These are phyloP conservation scores for Anacardium occidentale DNA, from an alignment of 345 rosid genomes.

Conservation along the genomic window DNA sequence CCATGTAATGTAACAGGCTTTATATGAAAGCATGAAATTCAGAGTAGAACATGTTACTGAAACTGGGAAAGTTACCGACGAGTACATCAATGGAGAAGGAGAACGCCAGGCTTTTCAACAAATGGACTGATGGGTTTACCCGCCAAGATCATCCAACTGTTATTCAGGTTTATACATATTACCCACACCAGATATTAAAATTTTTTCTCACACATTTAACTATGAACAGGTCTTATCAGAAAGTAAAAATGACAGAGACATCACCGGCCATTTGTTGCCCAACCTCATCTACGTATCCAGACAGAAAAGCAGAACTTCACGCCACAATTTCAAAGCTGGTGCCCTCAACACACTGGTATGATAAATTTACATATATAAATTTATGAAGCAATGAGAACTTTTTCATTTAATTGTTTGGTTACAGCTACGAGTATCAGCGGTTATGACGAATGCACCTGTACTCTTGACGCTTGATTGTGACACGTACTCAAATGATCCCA, in stretches of 20 bases:
- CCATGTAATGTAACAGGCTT: slow-evolving; percentile 27
- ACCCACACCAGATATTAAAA: too few species aligned
- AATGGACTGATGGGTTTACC: slow-evolving; percentile 49
- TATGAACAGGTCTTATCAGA: not conserved
- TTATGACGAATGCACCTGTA: slow-evolving; percentile 64
- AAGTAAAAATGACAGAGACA: slow-evolving; percentile 48
- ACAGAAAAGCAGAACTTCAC: slow-evolving; percentile 48
- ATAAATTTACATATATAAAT: too few species aligned
- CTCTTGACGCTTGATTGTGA: slow-evolving; percentile 77
- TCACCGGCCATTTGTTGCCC: slow-evolving; percentile 40
- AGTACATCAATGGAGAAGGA: slow-evolving; percentile 22
- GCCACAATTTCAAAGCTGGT: slow-evolving; percentile 77
- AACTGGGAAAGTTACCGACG: slow-evolving; percentile 40
- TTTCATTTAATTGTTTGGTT: not conserved
- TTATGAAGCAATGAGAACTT: too few species aligned
- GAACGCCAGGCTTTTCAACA: slow-evolving; percentile 32
- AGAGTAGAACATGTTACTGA: slow-evolving; percentile 46
- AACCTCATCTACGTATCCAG: slow-evolving; percentile 67
- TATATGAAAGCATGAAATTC: slow-evolving; percentile 60
- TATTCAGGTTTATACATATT: slow-evolving; percentile 71
- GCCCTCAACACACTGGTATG: slow-evolving; percentile 71
- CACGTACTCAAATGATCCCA: slow-evolving; percentile 70
- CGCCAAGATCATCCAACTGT: slow-evolving; percentile 63
- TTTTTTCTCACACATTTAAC: too few species aligned
- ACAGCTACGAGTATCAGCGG: slow-evolving; percentile 71